Percentiles rank a stretch among this genome's conserved stretches.
These are phyloP conservation scores for Lichtheimia ramosa DNA, from an alignment of 371 early-diverging fungal species.

Conservation along the genomic window DNA sequence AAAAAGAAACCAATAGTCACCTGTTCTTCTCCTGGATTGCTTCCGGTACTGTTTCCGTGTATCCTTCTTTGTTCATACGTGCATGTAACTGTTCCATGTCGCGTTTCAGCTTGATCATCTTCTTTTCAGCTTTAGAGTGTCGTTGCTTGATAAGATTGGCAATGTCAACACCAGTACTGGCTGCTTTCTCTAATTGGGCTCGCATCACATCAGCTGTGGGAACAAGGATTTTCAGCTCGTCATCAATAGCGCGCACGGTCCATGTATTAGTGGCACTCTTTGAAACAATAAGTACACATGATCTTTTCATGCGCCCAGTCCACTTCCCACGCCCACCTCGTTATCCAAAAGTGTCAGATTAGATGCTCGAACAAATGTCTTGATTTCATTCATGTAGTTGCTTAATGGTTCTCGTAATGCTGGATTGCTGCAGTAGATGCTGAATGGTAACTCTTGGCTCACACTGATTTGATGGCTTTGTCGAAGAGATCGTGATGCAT, in stretches of 20 bases:
- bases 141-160: constrained; percentile 20
- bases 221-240: constrained; percentile 45
- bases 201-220: constrained; percentile 41
- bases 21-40: constrained; percentile 41
- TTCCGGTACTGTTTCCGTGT: constrained; percentile 39
- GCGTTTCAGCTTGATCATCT: constrained; percentile 29
- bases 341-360: constrained; percentile 20
- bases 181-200: constrained; percentile 36
- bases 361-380: constrained; percentile 49
- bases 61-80: constrained; percentile 38
- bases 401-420: constrained; percentile 33
- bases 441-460: constrained; percentile 51
- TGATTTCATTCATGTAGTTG: constrained; percentile 42
- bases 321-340: constrained; percentile 8
- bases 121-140: constrained; percentile 25
- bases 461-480: constrained; percentile 63
- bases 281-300: neutral
- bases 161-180: constrained; percentile 30
- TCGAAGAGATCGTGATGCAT: constrained; percentile 63
- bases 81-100: constrained; percentile 34
- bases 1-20: constrained; percentile 25
- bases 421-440: constrained; percentile 41
- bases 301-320: neutral
- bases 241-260: constrained; percentile 34
- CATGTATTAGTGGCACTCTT: constrained; percentile 11